phyloP scores from a whole-genome alignment of 768 basidiomycete genomes.

The Guyanaporus albipodus region DNA sequence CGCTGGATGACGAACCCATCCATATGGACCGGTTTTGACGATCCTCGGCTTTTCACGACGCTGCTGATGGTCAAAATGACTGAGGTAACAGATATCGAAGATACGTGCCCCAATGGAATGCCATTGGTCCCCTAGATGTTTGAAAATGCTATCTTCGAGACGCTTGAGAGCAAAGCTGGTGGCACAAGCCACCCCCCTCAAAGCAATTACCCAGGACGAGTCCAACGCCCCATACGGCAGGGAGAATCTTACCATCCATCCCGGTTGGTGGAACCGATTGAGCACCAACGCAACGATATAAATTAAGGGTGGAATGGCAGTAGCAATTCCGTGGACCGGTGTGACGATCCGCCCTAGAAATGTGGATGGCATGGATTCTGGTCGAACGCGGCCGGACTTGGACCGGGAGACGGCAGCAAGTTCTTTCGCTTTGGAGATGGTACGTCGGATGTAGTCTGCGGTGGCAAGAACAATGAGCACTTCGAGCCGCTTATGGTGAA shows the following conservation, averaged over 20 bases:
- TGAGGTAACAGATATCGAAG: fast-evolving
- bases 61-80: slow-evolving; percentile 7
- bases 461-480: slow-evolving; percentile 14
- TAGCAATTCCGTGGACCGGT: slow-evolving; percentile 22
- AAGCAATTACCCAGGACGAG: slow-evolving; percentile 5
- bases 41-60: slow-evolving; percentile 29
- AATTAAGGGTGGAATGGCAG: slow-evolving; percentile 17
- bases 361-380: slow-evolving; percentile 11
- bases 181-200: slow-evolving; percentile 21
- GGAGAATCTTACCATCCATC: slow-evolving; percentile 25
- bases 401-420: background rate
- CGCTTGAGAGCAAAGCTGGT: slow-evolving; percentile 5
- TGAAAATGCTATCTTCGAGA: background rate
- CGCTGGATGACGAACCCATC: slow-evolving; percentile 32
- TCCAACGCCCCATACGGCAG: background rate
- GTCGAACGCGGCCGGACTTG: slow-evolving; percentile 15
- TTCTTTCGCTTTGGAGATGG: background rate
- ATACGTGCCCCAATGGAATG: slow-evolving; percentile 24
- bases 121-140: slow-evolving; percentile 26
- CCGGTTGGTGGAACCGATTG: slow-evolving; percentile 27
- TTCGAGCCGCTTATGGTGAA: slow-evolving; percentile 10
- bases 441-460: slow-evolving; percentile 2
- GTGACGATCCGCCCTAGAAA: slow-evolving; percentile 23
- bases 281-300: slow-evolving; percentile 23
- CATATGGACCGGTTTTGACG: slow-evolving; percentile 33